Conservation (phyloP, 2,329 filamentous ascomycete genomes). For the Boeremia exigua region DNA sequence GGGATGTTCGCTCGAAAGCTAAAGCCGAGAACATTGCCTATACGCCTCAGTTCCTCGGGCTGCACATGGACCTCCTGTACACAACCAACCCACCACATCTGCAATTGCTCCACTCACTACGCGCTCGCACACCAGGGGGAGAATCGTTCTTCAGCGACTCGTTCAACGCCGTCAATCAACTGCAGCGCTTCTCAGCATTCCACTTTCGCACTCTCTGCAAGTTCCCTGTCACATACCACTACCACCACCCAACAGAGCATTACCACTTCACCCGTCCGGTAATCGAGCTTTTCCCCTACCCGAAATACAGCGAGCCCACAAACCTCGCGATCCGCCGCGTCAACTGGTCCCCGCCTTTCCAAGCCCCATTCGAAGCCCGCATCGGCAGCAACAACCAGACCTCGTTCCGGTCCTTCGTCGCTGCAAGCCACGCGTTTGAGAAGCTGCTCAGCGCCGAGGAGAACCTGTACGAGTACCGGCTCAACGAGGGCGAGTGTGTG, state of each 20-base stretch:
- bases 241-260: slow-evolving; percentile 66
- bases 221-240: slow-evolving; percentile 66
- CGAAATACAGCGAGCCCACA: slow-evolving; percentile 36
- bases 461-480: slow-evolving; percentile 72
- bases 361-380: slow-evolving; percentile 59
- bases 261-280: slow-evolving; percentile 68
- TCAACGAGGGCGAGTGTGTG: slow-evolving; percentile 84
- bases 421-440: slow-evolving; percentile 63
- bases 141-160: slow-evolving; percentile 86
- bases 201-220: slow-evolving; percentile 52
- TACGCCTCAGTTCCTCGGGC: slow-evolving; percentile 78
- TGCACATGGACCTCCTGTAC: slow-evolving; percentile 95
- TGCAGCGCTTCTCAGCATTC: slow-evolving; percentile 20
- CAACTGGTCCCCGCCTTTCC: slow-evolving; percentile 83
- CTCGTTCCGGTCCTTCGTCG: slow-evolving; percentile 38
- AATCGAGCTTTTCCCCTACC: slow-evolving; percentile 52
- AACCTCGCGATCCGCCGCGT: slow-evolving; percentile 51
- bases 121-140: slow-evolving; percentile 79
- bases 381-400: slow-evolving; percentile 38
- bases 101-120: slow-evolving; percentile 88
- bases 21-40: slow-evolving; percentile 90
- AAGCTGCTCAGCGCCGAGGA: slow-evolving; percentile 61
- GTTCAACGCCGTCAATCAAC: slow-evolving; percentile 63
- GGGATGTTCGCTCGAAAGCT: slow-evolving; percentile 84
- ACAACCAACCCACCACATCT: slow-evolving; percentile 78